A percentile compares a stretch with the other conserved stretches of the same genome.
Evolutionary conservation across 768 basidiomycete species (phyloP).

Genomic region (Neoboletus magnificus): DNA sequence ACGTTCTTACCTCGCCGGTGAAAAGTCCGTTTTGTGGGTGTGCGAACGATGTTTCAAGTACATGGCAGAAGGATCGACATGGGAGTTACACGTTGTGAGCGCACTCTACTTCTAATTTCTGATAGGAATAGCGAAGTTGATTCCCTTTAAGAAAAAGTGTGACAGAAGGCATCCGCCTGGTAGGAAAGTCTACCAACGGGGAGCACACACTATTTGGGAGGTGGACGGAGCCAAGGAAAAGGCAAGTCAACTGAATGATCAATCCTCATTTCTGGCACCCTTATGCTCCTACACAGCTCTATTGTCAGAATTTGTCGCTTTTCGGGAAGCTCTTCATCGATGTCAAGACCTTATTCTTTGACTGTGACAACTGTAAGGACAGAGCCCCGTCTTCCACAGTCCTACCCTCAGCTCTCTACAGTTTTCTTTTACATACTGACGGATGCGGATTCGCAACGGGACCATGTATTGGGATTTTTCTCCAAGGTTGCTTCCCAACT

Average conservation of each 20-base stretch:
- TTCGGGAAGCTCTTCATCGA: constrained; percentile 99
- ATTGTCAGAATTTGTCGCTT: constrained; percentile 92
- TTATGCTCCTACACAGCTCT: constrained; percentile 54
- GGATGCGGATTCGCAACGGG: constrained; percentile 71
- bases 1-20: constrained; percentile 42
- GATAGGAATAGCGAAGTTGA: constrained; percentile 9
- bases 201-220: constrained; percentile 91
- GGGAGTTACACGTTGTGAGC: constrained; percentile 68
- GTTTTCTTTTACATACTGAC: constrained; percentile 93
- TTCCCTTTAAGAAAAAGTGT: constrained; percentile 57
- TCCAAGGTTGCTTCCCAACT: constrained; percentile 45
- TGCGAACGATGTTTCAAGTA: constrained; percentile 98
- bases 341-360: constrained; percentile 92
- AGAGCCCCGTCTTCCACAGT: not conserved
- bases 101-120: not conserved
- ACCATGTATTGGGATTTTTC: constrained; percentile 76
- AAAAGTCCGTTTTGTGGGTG: constrained; percentile 66
- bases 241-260: constrained; percentile 41
- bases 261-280: not conserved
- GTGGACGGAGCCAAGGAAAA: constrained; percentile 87
- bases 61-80: constrained; percentile 69
- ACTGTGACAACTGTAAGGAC: constrained; percentile 75
- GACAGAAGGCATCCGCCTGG: constrained; percentile 76
- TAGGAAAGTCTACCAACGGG: constrained; percentile 83
- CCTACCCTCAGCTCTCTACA: not conserved